Conservation (phyloP, 2,329 filamentous ascomycete genomes). For the Neofusicoccum parvum region DNA sequence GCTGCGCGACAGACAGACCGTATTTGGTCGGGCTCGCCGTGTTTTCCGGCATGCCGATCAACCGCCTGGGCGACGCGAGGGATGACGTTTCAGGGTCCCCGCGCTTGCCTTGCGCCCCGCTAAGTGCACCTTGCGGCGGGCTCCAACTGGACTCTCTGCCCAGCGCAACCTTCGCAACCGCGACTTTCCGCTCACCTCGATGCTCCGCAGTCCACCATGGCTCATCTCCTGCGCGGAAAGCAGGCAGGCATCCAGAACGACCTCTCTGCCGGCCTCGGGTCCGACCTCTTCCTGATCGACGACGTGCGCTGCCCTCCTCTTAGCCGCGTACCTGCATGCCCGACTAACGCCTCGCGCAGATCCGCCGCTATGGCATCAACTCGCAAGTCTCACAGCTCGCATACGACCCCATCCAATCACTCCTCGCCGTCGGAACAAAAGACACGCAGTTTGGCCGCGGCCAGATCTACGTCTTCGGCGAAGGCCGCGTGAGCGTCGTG, state of each 20-base stretch:
- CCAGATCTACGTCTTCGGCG: conserved; percentile 87
- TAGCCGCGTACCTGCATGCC: conserved; percentile 28
- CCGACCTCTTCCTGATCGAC: conserved; percentile 79
- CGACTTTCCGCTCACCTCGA: not conserved
- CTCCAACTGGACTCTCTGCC: not conserved
- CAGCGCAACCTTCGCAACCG: conserved; percentile 5
- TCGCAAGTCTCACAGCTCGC: conserved; percentile 72
- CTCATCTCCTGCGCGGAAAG: conserved; percentile 85
- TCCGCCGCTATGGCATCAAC: conserved; percentile 75
- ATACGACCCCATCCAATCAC: conserved; percentile 91
- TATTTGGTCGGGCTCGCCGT: not conserved
- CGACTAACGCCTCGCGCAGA: conserved; percentile 37
- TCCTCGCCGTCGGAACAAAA: conserved; percentile 88
- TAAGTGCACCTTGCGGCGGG: conserved; percentile 10
- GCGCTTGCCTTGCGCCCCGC: conserved; percentile 13
- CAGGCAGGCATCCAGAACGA: conserved; percentile 92
- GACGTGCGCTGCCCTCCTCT: conserved; percentile 58
- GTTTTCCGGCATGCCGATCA: conserved; percentile 14
- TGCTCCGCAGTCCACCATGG: conserved; percentile 58
- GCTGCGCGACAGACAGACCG: not conserved
- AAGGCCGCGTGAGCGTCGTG: conserved; percentile 74
- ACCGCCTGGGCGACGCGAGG: conserved; percentile 16
- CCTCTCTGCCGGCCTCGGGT: conserved; percentile 77
- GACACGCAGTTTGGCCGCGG: conserved; percentile 84
- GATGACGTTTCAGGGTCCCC: conserved; percentile 17